Conservation (phyloP, 2,329 filamentous ascomycete species). For the Pyricularia grisea region DNA sequence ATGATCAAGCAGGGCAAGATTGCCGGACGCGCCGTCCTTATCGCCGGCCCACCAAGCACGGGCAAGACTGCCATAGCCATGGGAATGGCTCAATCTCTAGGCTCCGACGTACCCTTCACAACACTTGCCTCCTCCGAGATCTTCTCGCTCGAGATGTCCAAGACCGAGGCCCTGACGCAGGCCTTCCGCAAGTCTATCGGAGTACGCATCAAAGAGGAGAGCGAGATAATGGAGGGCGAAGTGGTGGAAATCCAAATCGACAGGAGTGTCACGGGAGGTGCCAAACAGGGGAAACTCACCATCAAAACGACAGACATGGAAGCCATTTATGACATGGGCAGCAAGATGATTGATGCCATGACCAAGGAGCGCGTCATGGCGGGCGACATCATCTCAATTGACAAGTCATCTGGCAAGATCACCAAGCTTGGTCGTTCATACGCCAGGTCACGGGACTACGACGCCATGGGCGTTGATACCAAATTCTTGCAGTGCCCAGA, state of each 20-base stretch:
- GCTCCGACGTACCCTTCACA: constrained; percentile 90
- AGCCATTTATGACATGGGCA: constrained; percentile 98
- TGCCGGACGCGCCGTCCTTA: constrained; percentile 86
- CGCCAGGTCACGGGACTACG: constrained; percentile 91
- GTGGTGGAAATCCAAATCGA: constrained; percentile 99
- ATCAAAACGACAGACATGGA: constrained; percentile 99
- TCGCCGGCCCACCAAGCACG: constrained; percentile 91
- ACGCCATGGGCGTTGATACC: constrained; percentile 96
- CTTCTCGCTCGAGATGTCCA: constrained; percentile 98
- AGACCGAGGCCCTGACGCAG: constrained; percentile 95
- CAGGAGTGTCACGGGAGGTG: constrained; percentile 87
- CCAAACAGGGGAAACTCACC: constrained; percentile 97
- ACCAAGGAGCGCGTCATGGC: constrained; percentile 99
- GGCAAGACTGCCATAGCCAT: constrained; percentile 98
- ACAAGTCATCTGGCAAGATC: constrained; percentile 97
- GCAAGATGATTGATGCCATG: constrained; percentile 99
- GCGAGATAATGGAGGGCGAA: constrained; percentile 97
- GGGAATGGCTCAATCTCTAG: constrained; percentile 96
- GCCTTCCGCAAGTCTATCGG: constrained; percentile 99
- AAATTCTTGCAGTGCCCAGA: constrained; percentile 98
- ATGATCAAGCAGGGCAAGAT: constrained; percentile 99
- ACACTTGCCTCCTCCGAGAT: constrained; percentile 94
- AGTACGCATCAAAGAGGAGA: constrained; percentile 97
- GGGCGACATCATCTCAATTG: constrained; percentile 95
- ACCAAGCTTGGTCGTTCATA: constrained; percentile 94